Percentiles rank a stretch among this genome's conserved stretches.
Evolutionary conservation across 2,329 filamentous ascomycete genomes (phyloP).

Genomic region (Cladosporium austrohemisphaericum): DNA sequence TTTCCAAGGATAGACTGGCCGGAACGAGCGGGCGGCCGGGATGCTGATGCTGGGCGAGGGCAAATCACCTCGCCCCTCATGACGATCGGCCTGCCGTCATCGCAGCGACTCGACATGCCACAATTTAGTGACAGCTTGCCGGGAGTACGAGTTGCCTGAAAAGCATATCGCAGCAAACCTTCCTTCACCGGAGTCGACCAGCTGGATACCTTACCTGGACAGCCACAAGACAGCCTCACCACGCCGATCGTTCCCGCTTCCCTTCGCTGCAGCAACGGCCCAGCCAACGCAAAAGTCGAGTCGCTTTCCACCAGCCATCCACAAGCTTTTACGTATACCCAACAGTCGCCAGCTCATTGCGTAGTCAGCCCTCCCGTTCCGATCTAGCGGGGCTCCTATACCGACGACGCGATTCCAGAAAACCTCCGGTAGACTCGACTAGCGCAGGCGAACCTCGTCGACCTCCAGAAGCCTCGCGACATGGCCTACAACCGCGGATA

Average conservation of each 20-base stretch:
- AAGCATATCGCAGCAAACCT: conserved; percentile 3
- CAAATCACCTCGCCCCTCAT: not conserved
- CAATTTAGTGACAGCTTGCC: not conserved
- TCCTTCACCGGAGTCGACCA: not conserved
- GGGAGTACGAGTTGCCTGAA: not conserved
- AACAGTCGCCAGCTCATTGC: not conserved
- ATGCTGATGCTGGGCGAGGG: not conserved
- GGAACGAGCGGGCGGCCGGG: not conserved
- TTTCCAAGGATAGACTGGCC: not conserved
- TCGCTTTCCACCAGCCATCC: not conserved
- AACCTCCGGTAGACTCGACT: conserved; percentile 3
- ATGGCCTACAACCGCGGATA: conserved; percentile 96
- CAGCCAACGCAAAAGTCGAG: not conserved
- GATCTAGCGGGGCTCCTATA: not conserved
- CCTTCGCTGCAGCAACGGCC: not conserved
- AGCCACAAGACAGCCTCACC: too few species aligned
- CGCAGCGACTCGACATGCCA: not conserved
- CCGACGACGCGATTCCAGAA: not conserved
- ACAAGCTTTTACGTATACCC: conserved; percentile 2
- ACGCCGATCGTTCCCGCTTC: not conserved
- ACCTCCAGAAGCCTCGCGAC: not conserved
- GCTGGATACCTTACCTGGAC: not conserved
- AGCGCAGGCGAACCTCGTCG: conserved; percentile 12
- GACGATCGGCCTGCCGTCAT: not conserved
- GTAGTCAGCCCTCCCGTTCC: conserved; percentile 9